Evolutionary conservation across 2,329 filamentous ascomycete species (phyloP).

Genomic region (Alternaria longipes): DNA sequence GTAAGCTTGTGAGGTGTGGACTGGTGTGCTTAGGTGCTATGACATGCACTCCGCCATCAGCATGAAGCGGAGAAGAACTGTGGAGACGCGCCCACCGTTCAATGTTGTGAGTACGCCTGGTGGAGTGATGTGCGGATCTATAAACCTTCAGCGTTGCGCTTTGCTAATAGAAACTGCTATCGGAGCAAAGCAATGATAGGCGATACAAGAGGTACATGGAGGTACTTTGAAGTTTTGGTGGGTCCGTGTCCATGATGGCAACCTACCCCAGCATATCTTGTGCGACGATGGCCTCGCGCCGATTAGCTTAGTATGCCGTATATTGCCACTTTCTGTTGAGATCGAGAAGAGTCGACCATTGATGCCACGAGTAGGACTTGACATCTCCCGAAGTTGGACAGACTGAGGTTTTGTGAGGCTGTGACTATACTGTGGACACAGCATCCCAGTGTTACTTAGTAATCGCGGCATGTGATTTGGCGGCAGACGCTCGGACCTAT

Average conservation of each 20-base stretch:
- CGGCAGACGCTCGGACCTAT: slow-evolving; percentile 39
- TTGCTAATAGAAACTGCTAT: slow-evolving; percentile 21
- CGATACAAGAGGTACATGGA: slow-evolving; percentile 13
- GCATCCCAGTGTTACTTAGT: slow-evolving; percentile 9
- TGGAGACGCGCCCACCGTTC: slow-evolving; percentile 15
- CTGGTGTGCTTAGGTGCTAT: slow-evolving; percentile 12
- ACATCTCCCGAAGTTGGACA: slow-evolving; percentile 10
- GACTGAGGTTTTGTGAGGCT: slow-evolving; percentile 7
- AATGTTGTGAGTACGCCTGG: slow-evolving; percentile 11
- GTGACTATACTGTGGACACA: neutral
- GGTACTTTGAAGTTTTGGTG: slow-evolving; percentile 34
- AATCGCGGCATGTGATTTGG: slow-evolving; percentile 43
- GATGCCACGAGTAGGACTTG: neutral
- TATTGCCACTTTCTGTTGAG: slow-evolving; percentile 33
- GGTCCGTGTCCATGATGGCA: slow-evolving; percentile 12
- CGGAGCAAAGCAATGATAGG: neutral
- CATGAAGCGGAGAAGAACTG: slow-evolving; percentile 15
- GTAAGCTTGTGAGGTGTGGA: slow-evolving; percentile 9
- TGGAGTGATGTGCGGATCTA: slow-evolving; percentile 18
- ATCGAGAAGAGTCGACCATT: slow-evolving; percentile 8
- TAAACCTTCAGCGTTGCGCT: slow-evolving; percentile 9
- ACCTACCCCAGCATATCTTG: slow-evolving; percentile 24
- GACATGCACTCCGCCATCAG: slow-evolving; percentile 22
- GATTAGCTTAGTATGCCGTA: slow-evolving; percentile 11
- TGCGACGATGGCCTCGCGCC: slow-evolving; percentile 12